phyloP scores from a whole-genome alignment of 2,329 filamentous ascomycete genomes.

The Zymoseptoria passerinii region DNA sequence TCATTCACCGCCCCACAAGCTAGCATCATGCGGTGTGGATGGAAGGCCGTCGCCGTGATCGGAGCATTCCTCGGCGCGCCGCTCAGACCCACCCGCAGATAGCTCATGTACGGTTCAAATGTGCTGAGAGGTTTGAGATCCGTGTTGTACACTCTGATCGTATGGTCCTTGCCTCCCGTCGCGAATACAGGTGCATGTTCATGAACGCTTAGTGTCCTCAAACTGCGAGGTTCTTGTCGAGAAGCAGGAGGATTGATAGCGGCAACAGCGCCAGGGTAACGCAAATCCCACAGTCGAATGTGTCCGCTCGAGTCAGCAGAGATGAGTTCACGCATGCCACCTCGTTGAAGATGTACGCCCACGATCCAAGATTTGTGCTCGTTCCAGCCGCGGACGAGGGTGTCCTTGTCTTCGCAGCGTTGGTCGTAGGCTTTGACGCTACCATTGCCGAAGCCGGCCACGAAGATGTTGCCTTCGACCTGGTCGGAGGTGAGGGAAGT shows the following conservation, averaged over 20 bases:
- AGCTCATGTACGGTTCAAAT: conserved; percentile 78
- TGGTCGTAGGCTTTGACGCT: conserved; percentile 92
- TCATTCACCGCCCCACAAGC: conserved; percentile 81
- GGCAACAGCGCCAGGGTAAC: conserved; percentile 46
- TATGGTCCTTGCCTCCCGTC: conserved; percentile 80
- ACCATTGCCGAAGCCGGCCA: conserved; percentile 92
- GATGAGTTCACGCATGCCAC: conserved; percentile 82
- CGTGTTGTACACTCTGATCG: conserved; percentile 83
- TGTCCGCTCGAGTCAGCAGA: conserved; percentile 88
- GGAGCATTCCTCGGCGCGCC: conserved; percentile 50
- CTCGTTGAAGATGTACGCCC: conserved; percentile 92
- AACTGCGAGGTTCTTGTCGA: conserved; percentile 34
- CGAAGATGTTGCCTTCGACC: conserved; percentile 93
- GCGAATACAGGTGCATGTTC: conserved; percentile 96
- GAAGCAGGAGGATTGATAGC: conserved; percentile 40
- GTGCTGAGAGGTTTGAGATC: conserved; percentile 61
- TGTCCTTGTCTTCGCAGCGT: conserved; percentile 72
- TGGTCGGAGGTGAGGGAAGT: conserved; percentile 94
- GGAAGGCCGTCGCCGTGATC: conserved; percentile 85
- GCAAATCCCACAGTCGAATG: conserved; percentile 92
- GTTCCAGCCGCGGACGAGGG: conserved; percentile 95
- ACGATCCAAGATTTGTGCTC: conserved; percentile 94
- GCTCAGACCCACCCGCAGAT: conserved; percentile 23
- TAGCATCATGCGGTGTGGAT: conserved; percentile 87
- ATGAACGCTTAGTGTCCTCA: conserved; percentile 77